Evolutionary conservation across 768 basidiomycete species (phyloP).

Genomic region (Lyophyllum semitale): DNA sequence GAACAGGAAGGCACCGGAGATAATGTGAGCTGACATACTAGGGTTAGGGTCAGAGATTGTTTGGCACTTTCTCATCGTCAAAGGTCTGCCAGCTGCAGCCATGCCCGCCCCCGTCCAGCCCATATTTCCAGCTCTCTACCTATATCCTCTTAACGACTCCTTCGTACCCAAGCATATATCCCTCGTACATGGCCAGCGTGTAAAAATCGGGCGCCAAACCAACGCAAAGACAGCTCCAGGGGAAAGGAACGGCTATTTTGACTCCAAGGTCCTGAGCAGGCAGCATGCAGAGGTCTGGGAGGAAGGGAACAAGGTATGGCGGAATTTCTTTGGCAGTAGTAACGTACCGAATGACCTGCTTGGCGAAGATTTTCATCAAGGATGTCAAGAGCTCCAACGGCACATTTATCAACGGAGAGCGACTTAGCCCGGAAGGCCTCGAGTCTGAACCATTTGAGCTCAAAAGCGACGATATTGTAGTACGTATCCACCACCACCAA

Average conservation of each 20-base stretch:
- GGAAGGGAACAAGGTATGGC: conserved; percentile 74
- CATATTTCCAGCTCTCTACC: conserved; percentile 52
- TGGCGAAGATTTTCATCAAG: conserved; percentile 87
- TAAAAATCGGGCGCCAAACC: conserved; percentile 94
- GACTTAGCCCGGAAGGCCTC: conserved; percentile 84
- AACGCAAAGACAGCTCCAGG: conserved; percentile 93
- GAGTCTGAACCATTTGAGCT: conserved; percentile 94
- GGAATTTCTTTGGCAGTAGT: not conserved
- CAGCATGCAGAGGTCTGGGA: conserved; percentile 99
- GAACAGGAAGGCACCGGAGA: not conserved
- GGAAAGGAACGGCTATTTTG: conserved; percentile 95
- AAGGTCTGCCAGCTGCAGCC: conserved; percentile 22
- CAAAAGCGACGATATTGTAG: conserved; percentile 94
- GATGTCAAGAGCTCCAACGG: conserved; percentile 98
- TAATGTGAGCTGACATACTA: not conserved
- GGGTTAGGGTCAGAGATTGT: conserved; percentile 19
- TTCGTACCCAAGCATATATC: conserved; percentile 94
- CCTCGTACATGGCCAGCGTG: conserved; percentile 65
- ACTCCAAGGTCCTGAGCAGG: conserved; percentile 89
- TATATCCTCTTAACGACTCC: conserved; percentile 93
- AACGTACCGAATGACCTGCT: conserved; percentile 13
- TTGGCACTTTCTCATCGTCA: conserved; percentile 15
- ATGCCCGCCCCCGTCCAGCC: conserved; percentile 29
- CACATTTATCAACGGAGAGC: conserved; percentile 96
- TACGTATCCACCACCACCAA: conserved; percentile 47